Percentiles rank a stretch among this genome's conserved stretches.
Evolutionary conservation across 305 asterid genomes (phyloP).

Genomic region (Fraxinus baroniana): DNA sequence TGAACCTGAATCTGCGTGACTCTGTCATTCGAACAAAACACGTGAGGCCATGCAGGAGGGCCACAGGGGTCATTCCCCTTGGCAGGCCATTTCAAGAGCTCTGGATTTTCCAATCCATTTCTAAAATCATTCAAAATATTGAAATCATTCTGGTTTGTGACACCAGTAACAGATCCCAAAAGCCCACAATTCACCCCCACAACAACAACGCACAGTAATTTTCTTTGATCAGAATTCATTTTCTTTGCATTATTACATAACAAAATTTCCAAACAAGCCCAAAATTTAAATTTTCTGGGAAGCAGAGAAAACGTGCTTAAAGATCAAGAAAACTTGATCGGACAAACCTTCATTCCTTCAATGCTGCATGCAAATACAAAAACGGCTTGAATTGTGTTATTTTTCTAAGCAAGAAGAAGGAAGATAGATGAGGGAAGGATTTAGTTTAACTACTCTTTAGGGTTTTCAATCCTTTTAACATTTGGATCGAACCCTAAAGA

Average conservation of each 20-base stretch:
- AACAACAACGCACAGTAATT: conserved; percentile 29
- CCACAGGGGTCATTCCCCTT: conserved; percentile 73
- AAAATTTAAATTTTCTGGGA: conserved; percentile 13
- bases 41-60: conserved; percentile 80
- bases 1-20: conserved; percentile 87
- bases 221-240: conserved; percentile 36
- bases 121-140: conserved; percentile 57
- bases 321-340: conserved; percentile 13
- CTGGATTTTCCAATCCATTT: conserved; percentile 57
- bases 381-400: conserved; percentile 8
- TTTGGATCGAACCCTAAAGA: conserved; percentile 43
- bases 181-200: conserved; percentile 20
- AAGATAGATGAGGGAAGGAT: conserved; percentile 3
- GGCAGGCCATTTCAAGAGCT: conserved; percentile 68
- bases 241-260: conserved; percentile 24
- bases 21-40: conserved; percentile 63
- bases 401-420: not conserved
- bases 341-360: conserved; percentile 28
- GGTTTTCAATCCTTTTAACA: conserved; percentile 29
- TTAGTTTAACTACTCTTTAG: conserved; percentile 10
- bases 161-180: conserved; percentile 35
- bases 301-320: conserved; percentile 9
- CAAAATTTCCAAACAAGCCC: conserved; percentile 29
- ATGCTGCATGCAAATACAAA: conserved; percentile 28
- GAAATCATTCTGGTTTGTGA: conserved; percentile 62